Percentiles rank a stretch among this genome's conserved stretches.
phyloP scores from a whole-genome alignment of 2,329 filamentous ascomycete species.

The Talaromyces amestolkiae region DNA sequence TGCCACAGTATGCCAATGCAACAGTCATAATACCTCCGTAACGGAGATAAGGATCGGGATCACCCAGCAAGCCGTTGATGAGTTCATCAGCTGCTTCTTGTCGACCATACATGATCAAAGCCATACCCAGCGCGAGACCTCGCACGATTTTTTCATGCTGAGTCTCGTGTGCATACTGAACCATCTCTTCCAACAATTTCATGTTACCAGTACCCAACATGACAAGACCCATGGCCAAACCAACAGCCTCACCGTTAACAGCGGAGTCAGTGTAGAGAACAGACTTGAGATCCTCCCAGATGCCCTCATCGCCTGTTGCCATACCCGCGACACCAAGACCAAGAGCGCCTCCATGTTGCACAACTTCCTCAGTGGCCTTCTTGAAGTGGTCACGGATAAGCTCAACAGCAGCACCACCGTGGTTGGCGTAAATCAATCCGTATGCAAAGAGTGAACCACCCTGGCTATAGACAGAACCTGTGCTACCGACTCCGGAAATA shows the following conservation, averaged over 20 bases:
- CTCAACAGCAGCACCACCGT: slow-evolving; percentile 75
- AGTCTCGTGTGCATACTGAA: slow-evolving; percentile 94
- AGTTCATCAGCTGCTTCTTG: slow-evolving; percentile 93
- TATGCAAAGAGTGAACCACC: slow-evolving; percentile 94
- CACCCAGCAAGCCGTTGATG: slow-evolving; percentile 87
- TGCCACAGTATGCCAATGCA: slow-evolving; percentile 93
- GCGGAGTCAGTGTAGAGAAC: slow-evolving; percentile 92
- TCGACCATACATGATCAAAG: slow-evolving; percentile 94
- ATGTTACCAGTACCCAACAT: slow-evolving; percentile 98
- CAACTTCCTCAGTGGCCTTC: slow-evolving; percentile 66
- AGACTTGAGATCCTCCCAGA: slow-evolving; percentile 86
- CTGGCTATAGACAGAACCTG: slow-evolving; percentile 90
- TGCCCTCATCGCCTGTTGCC: slow-evolving; percentile 86
- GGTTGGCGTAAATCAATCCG: slow-evolving; percentile 94
- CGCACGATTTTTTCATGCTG: slow-evolving; percentile 99
- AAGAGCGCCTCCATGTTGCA: slow-evolving; percentile 93
- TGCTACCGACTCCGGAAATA: slow-evolving; percentile 61
- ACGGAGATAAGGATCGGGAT: slow-evolving; percentile 87
- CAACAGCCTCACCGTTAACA: slow-evolving; percentile 93
- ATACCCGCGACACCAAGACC: slow-evolving; percentile 96
- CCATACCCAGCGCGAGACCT: slow-evolving; percentile 92
- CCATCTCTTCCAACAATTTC: slow-evolving; percentile 92
- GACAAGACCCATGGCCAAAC: slow-evolving; percentile 92
- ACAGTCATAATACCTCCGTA: slow-evolving; percentile 99
- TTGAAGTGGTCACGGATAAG: slow-evolving; percentile 50